These are phyloP conservation scores for Rhododendron ferrugineum DNA, from an alignment of 148 eudicot genomes.

Conservation along the genomic window DNA sequence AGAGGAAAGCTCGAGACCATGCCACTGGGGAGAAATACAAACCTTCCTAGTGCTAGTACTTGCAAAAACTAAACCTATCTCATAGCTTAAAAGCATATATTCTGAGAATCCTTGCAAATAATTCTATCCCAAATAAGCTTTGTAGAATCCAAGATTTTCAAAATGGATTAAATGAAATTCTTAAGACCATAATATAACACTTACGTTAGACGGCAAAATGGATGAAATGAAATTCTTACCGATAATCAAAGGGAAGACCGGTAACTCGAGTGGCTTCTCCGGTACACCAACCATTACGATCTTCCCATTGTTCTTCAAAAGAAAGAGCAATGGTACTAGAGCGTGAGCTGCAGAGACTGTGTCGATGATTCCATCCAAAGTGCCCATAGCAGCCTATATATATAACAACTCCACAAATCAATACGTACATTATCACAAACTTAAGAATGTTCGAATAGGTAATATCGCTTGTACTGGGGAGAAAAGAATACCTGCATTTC, in stretches of 20 bases:
- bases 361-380: conserved; percentile 21
- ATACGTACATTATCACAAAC: no score
- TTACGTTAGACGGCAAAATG: no score
- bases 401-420: background rate
- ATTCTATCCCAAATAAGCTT: no score
- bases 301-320: conserved; percentile 9
- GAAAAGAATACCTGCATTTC: background rate
- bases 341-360: conserved; percentile 20
- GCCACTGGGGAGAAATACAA: no score
- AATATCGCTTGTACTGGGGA: no score
- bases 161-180: background rate
- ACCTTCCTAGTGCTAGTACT: no score
- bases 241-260: background rate
- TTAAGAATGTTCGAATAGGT: no score
- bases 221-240: background rate
- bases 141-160: no score
- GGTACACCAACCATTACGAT: conserved; percentile 16
- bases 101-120: no score
- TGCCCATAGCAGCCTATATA: conserved; percentile 21
- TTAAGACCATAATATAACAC: background rate
- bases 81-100: no score
- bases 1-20: no score
- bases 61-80: no score
- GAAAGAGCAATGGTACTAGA: conserved; percentile 1
- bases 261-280: background rate